Evolutionary conservation across 2,329 filamentous ascomycete genomes (phyloP), one percentile per base, ranked within the genome.

Genomic region (Chaetomiaceae sp.): DNA sequence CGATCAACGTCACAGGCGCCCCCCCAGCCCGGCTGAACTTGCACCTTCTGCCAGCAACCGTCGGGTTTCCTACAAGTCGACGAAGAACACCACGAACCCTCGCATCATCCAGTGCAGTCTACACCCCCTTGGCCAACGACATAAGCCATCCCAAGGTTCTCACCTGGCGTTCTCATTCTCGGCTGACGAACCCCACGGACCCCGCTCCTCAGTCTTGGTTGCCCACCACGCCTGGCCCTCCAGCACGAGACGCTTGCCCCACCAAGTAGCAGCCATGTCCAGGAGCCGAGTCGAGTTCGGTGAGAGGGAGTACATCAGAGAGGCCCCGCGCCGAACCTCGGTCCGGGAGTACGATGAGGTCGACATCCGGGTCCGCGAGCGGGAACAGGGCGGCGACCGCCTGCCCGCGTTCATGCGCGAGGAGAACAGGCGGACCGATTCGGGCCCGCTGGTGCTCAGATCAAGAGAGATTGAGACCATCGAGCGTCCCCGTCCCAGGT

Each of bases 381-480:
- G 68, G 26, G 64, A 68, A 17, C 68, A 70, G 36, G 70, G 72
- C 45, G 68, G 70, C 40, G 71, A 73, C 46, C 68, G 72, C 34
- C 65, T 70, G 34, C 74, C 73, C 3, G 65, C 69, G 42, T 79
- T 78, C 56, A 61, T 79, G 48, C 71, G 74, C 40, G 71, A 76
- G 2, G 74, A 77, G 33, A 60, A 53, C 22, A 68, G 73, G 45
- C 70, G 70, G 12, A 48, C 61, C 20, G 75, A 79, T 48, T 62
- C 69, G 20, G 75, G 75, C 3, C 68, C 71, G 30, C 61, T 80
- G 57, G 76, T 80, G 15, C 67, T 80, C 38, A 72, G 76, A 42
- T 65, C 73, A 54, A 70, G 75, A 37, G 75, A 79, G 46, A 67
- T 78, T 41, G 76, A 79, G 64, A 76, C 72, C 1, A 58, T 75